Base-by-base conservation (phyloP, 345 rosid species). In the Barbarea vulgaris region DNA sequence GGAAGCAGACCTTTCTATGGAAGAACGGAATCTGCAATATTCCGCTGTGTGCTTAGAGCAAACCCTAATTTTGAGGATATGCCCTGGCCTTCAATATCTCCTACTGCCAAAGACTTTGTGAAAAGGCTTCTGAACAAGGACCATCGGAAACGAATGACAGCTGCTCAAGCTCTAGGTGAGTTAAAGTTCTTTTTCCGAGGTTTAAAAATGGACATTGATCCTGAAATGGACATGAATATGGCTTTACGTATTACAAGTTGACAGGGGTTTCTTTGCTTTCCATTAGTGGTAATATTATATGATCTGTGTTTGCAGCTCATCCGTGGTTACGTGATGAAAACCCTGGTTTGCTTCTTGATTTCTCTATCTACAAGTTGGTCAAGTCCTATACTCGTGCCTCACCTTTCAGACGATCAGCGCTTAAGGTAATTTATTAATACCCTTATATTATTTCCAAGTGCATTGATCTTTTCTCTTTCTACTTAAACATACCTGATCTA, bases 1-100 rank as follows among this genome's bases (percentile, higher is more conserved):
- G 99, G 99, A 77, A 91, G 98, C 81, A 86, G 97, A 70, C 99
- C 99, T 52, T 92, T 92, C 75, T 95, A 91, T 84, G 96, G 97
- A 74, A 78, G 98, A 72, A 92, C 97, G 4, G 99, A 96, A 81
- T 96, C 99, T 19, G 97, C 97, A 55, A 96, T 93, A 70, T 93
- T 96, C 63, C 93, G 99, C 30, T 88, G 98, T 34, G 99, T 96
- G 64, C 87, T 96, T 75, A 88, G 94, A 86, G 87, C 90, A 22
- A 88, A 86, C 66, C 98, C 98, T 58, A 96, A 93, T 79, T 91
- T 89, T 60, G 86, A 89, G 30, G 98, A 89, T 85, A 69, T 85
- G 76, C 98, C 99, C 17, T 95, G 99, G 99, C 99, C 99, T 70
- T 67, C 81, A 9, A 86, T 92, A 79, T 83, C 97, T 52, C 83